Percentiles rank a stretch among this genome's conserved stretches.
Evolutionary conservation across 108 stramenopile species (phyloP).

Genomic region (Skeletonema potamos): DNA sequence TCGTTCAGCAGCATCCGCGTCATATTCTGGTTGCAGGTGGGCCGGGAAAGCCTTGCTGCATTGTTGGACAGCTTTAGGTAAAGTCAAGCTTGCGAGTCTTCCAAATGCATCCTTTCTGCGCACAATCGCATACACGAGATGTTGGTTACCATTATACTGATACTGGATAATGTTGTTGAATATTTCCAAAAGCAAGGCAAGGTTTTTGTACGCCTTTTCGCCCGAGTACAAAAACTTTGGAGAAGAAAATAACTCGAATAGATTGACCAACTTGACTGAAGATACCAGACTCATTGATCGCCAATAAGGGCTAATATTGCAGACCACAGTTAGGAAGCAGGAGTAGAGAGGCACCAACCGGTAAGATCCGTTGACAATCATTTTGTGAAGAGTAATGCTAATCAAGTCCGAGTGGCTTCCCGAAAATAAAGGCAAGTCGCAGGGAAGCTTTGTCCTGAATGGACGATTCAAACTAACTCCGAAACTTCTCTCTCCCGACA

Average conservation of each 20-base stretch:
- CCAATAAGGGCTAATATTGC: constrained; percentile 96
- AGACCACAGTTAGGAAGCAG: constrained; percentile 95
- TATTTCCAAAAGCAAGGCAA: constrained; percentile 91
- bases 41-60: constrained; percentile 78
- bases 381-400: constrained; percentile 92
- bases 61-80: constrained; percentile 71
- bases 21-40: constrained; percentile 55
- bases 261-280: constrained; percentile 91
- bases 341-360: constrained; percentile 86
- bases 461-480: constrained; percentile 94
- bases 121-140: constrained; percentile 96
- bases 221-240: constrained; percentile 88
- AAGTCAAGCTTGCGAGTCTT: constrained; percentile 71
- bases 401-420: constrained; percentile 95
- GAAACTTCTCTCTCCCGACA: constrained; percentile 93
- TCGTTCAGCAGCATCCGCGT: constrained; percentile 59
- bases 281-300: constrained; percentile 86
- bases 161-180: constrained; percentile 99
- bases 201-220: constrained; percentile 88
- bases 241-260: constrained; percentile 93
- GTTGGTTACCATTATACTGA: constrained; percentile 95
- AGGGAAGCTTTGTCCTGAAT: constrained; percentile 79
- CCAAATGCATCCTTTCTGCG: constrained; percentile 85
- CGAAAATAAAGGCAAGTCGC: constrained; percentile 82
- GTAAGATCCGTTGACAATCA: constrained; percentile 92